phyloP scores from a whole-genome alignment of 2,329 filamentous ascomycete genomes.

The Huntiella abstrusa region DNA sequence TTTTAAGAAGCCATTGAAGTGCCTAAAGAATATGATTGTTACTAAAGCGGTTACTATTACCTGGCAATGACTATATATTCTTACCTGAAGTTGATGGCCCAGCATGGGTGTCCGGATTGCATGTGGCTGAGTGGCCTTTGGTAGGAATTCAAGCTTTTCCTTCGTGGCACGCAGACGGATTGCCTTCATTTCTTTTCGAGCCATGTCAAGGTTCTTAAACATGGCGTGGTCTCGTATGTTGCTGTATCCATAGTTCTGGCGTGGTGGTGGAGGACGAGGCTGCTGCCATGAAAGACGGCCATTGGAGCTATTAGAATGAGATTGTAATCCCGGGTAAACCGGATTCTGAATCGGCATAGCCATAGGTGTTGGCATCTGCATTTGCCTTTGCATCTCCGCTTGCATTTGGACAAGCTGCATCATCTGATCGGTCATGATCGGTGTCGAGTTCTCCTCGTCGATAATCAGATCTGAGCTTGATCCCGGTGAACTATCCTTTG shows the following conservation, averaged over 20 bases:
- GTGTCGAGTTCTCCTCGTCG: no score
- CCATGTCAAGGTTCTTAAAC: neutral
- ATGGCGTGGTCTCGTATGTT: neutral
- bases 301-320: no score
- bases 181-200: neutral
- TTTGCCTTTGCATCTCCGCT: no score
- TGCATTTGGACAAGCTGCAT: no score
- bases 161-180: conserved; percentile 23
- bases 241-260: no score
- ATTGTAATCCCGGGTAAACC: neutral
- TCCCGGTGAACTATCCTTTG: neutral
- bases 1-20: conserved; percentile 61
- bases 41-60: neutral
- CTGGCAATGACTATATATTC: conserved; percentile 3
- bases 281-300: no score
- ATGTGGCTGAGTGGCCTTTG: conserved; percentile 49
- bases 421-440: no score
- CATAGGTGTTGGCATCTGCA: no score
- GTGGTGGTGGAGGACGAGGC: no score
- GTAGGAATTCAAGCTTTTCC: conserved; percentile 49
- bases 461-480: neutral
- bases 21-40: conserved; percentile 29
- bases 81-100: conserved; percentile 54
- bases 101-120: conserved; percentile 48
- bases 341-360: neutral